Conservation (phyloP, 2,329 filamentous ascomycete species). For the Penicillium sp. region DNA sequence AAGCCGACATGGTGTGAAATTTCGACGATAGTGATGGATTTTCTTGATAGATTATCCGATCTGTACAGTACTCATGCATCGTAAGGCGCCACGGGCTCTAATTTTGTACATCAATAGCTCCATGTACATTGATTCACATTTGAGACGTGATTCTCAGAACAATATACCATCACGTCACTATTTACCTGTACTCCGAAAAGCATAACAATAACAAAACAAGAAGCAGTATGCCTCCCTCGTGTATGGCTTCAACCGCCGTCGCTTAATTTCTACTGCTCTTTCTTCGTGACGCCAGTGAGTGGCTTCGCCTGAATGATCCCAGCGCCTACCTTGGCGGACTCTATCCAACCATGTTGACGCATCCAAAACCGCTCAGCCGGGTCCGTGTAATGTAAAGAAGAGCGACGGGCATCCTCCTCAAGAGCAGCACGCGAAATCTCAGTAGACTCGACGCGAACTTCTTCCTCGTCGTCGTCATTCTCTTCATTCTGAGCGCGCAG, state of each 20-base stretch:
- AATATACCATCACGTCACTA: too few species aligned
- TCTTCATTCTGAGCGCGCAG: slow-evolving; percentile 20
- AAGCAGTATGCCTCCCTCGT: too few species aligned
- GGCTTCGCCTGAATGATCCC: slow-evolving; percentile 37
- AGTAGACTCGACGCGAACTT: slow-evolving; percentile 28
- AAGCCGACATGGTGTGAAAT: too few species aligned
- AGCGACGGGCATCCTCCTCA: slow-evolving; percentile 40
- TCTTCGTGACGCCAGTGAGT: slow-evolving; percentile 26
- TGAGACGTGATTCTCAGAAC: too few species aligned
- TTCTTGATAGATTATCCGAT: too few species aligned
- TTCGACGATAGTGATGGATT: too few species aligned
- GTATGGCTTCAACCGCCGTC: background rate
- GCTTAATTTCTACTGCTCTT: slow-evolving; percentile 28
- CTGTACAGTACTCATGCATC: background rate
- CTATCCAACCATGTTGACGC: slow-evolving; percentile 42
- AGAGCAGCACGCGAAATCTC: slow-evolving; percentile 26
- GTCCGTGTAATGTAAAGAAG: slow-evolving; percentile 31
- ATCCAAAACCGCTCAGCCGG: slow-evolving; percentile 41
- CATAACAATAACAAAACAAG: too few species aligned
- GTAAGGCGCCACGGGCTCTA: too few species aligned
- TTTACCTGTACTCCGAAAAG: too few species aligned
- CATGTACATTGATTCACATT: too few species aligned
- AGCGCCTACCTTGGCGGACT: slow-evolving; percentile 37
- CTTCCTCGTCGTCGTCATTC: slow-evolving; percentile 15
- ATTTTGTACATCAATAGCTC: too few species aligned